These are phyloP conservation scores for Yarrowia deformans DNA, from an alignment of 805 yeast species.

Conservation along the genomic window DNA sequence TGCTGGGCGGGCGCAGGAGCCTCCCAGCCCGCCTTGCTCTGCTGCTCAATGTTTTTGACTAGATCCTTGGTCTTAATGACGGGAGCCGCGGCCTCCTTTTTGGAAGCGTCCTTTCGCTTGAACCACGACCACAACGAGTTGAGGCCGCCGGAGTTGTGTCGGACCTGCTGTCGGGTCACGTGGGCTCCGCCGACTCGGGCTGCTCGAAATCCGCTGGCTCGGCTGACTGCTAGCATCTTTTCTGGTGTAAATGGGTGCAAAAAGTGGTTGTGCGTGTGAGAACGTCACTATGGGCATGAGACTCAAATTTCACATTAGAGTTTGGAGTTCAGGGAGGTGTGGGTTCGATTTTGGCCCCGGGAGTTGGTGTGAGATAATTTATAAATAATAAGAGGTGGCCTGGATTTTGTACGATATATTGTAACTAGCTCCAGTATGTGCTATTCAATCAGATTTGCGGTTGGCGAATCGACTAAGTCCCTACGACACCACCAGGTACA, in stretches of 20 bases:
- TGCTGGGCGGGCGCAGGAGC: background rate
- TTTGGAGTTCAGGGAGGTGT: background rate
- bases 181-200: background rate
- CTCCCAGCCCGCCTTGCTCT: constrained; percentile 39
- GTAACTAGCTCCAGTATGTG: too few relatives aligned
- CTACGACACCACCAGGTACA: too few relatives aligned
- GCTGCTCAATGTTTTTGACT: constrained; percentile 42
- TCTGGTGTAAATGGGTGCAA: background rate
- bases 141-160: constrained; percentile 29
- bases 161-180: constrained; percentile 23
- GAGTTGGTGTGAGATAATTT: too few relatives aligned
- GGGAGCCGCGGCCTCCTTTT: constrained; percentile 28
- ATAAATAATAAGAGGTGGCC: too few relatives aligned
- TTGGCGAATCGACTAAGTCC: too few relatives aligned
- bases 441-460: too few relatives aligned
- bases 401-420: too few relatives aligned
- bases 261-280: background rate
- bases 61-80: constrained; percentile 43
- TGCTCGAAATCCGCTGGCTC: constrained; percentile 10
- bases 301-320: constrained; percentile 16
- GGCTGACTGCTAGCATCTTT: constrained; percentile 12
- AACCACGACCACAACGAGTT: constrained; percentile 38
- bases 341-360: background rate
- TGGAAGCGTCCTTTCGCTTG: constrained; percentile 33
- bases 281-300: background rate